Evolutionary conservation across 306 rosid species (phyloP), one percentile per base, ranked within the genome.

Genomic region (Cucurbita ficifolia): DNA sequence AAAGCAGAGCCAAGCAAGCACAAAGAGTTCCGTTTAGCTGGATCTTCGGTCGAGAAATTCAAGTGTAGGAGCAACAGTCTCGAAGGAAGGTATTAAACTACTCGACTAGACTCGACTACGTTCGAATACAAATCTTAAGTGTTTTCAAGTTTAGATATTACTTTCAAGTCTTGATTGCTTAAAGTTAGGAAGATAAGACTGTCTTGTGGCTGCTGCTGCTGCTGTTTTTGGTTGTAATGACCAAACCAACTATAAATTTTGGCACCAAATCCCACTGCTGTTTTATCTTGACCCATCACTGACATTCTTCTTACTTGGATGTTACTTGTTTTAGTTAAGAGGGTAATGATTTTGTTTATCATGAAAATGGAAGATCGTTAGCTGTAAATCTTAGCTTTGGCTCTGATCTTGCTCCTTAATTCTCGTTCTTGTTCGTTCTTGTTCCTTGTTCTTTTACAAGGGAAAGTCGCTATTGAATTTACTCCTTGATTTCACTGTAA

Each of bases 1-100:
- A 79, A 60, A 81, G 87, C 51, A 81, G 80, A 74, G 81, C 83
- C 59, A 85, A 83, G 79, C 78, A 77, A 72, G 71, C 81, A 48
- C 81, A 81, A 10, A 13, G 38, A 18, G 75, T 81, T 50, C 89
- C 89, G 12, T 76, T 81, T 76, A 83, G 87, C 83, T 85, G 89
- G 89, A 40, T 85, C 19, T 83, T 85, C 29, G 79, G 83, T 13
- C 79, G 77, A 40, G 77, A 83, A 49, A 58, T 81, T 21, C 73
- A 19, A 42, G 76, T 81, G 16, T 85, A 57, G 50, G 49, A 48
- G 48, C 70, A 69, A 13, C 73, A 1, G 56, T 19, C 52, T 39
- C 29, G 40, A n/a, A 62, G 52, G 48, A 64, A 39, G 72, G 72
- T 65, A 36, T 45, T 43, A 43, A 45, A 67, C 73, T 13, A 68